Percentiles rank a stretch among this genome's conserved stretches.
These are phyloP conservation scores for Grigorovia yakushimaensis DNA, from an alignment of 805 yeast species.

Conservation along the genomic window DNA sequence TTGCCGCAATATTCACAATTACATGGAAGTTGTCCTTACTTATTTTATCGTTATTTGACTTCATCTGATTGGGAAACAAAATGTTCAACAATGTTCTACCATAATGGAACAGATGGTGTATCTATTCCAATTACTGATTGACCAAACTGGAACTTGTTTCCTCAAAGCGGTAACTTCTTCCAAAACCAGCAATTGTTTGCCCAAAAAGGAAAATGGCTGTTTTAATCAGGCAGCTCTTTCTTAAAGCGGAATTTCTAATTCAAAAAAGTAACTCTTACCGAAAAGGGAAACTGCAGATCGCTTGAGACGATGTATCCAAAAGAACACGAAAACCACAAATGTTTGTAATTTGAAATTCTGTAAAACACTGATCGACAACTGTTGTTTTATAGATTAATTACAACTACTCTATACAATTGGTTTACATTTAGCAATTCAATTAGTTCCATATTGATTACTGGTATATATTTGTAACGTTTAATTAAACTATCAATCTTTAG, in stretches of 20 bases:
- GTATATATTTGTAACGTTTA: not conserved
- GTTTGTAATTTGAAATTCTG: not conserved
- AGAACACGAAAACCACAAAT: not conserved
- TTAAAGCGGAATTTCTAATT: not conserved
- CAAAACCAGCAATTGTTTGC: not conserved
- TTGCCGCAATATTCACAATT: conserved; percentile 37
- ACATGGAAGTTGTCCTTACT: not conserved
- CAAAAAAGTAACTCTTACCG: not conserved
- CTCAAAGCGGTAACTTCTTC: not conserved
- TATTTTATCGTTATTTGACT: not conserved
- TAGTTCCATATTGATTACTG: not conserved
- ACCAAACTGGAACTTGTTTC: not conserved
- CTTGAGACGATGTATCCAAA: not conserved
- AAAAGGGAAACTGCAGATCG: not conserved
- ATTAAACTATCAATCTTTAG: not conserved
- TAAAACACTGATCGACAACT: not conserved
- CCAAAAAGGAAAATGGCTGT: not conserved
- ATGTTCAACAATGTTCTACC: not conserved
- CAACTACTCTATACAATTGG: not conserved
- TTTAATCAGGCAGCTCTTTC: not conserved
- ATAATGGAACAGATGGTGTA: not conserved
- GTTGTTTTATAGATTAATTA: not conserved
- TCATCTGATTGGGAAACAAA: not conserved
- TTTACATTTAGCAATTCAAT: not conserved
- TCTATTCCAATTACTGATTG: not conserved